These are phyloP conservation scores for Papilionanthe hybrid DNA, from an alignment of 116 monocot species.

Conservation along the genomic window DNA sequence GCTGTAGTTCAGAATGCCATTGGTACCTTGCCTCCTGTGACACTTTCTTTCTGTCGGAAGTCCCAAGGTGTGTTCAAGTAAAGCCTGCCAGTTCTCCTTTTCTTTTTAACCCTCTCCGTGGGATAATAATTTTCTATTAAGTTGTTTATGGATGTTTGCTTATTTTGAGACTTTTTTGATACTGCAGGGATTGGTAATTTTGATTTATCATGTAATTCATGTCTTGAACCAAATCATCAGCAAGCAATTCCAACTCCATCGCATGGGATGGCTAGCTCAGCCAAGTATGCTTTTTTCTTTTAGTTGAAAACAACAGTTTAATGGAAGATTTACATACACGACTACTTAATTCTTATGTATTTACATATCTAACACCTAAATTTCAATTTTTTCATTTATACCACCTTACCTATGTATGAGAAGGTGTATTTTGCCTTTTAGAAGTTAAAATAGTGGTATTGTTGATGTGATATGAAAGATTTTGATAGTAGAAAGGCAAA, in stretches of 20 bases:
- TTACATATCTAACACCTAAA: no score
- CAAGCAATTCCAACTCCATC: conserved; percentile 16
- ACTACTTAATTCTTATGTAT: no score
- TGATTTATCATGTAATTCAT: conserved; percentile 47
- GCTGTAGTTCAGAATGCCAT: conserved; percentile 57
- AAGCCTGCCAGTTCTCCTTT: background rate
- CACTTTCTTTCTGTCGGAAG: conserved; percentile 25
- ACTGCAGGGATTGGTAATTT: conserved; percentile 40
- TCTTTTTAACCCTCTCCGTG: background rate
- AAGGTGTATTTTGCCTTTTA: no score
- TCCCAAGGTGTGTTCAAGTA: conserved; percentile 36
- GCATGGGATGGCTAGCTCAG: conserved; percentile 11
- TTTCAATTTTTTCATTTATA: no score
- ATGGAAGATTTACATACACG: no score
- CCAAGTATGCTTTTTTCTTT: conserved; percentile 27
- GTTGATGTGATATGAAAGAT: no score
- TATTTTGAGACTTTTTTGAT: conserved; percentile 23
- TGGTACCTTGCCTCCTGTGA: conserved; percentile 22
- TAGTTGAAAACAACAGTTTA: background rate
- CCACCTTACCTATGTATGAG: no score
- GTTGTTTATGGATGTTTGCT: background rate
- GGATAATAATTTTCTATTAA: background rate
- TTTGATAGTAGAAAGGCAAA: no score
- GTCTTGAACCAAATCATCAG: conserved; percentile 36
- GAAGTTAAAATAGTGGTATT: no score